These are phyloP conservation scores for Ormosia emarginata DNA, from an alignment of 306 rosid species.

Conservation along the genomic window DNA sequence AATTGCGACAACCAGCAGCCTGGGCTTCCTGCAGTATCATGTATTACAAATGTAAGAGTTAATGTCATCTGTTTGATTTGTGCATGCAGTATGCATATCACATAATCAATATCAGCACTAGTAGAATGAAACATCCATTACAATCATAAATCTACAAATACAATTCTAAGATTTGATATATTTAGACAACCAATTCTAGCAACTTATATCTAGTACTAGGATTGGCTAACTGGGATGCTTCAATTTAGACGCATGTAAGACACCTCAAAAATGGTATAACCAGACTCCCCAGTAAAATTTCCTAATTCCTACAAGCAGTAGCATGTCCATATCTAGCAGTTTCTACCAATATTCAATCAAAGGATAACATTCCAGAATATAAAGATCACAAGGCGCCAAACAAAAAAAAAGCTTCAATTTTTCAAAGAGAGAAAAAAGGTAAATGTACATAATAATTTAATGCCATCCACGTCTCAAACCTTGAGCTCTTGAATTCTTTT, in stretches of 20 bases:
- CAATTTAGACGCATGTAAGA: not conserved
- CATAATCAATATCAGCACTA: slow-evolving; percentile 5
- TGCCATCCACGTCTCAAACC: slow-evolving; percentile 48
- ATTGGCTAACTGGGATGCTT: not conserved
- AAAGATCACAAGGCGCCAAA: not conserved
- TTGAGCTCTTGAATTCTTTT: slow-evolving; percentile 81
- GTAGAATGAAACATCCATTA: not conserved
- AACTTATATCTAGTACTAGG: not conserved
- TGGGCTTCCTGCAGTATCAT: slow-evolving; percentile 64
- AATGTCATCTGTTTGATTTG: slow-evolving; percentile 9
- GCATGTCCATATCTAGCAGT: not conserved
- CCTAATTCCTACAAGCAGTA: not conserved
- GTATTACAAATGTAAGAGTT: not conserved
- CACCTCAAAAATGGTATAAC: not conserved
- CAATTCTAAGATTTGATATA: not conserved
- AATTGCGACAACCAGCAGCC: slow-evolving; percentile 73
- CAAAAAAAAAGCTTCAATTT: not conserved
- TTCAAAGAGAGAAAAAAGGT: not conserved
- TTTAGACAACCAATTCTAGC: not conserved
- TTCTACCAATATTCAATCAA: not conserved
- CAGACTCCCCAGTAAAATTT: not conserved
- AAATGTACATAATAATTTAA: not conserved
- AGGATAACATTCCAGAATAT: slow-evolving; percentile 5
- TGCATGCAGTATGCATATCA: not conserved
- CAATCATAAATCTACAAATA: not conserved